A percentile compares a stretch with the other conserved stretches of the same genome.
Conservation (phyloP, 352 stramenopile genomes). For the Globisporangium radiosum region DNA sequence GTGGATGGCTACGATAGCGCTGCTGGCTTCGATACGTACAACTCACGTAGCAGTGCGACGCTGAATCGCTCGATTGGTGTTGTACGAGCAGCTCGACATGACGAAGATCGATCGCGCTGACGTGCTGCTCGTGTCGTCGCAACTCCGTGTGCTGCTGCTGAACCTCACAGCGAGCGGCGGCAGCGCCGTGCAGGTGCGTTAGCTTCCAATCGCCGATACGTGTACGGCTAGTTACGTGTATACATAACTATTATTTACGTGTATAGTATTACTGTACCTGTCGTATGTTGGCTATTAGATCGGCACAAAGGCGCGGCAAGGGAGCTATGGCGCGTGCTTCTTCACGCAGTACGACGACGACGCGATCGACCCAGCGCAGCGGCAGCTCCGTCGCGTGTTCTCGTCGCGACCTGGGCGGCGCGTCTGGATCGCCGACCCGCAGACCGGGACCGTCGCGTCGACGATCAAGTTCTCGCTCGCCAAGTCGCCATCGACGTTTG, state of each 20-base stretch:
- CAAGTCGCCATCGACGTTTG: slow-evolving; percentile 57
- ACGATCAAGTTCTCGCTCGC: slow-evolving; percentile 80
- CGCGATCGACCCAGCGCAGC: slow-evolving; percentile 50
- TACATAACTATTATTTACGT: neutral
- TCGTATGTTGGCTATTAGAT: slow-evolving; percentile 28
- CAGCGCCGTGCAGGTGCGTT: slow-evolving; percentile 50
- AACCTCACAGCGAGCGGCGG: slow-evolving; percentile 65
- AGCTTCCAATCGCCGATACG: neutral
- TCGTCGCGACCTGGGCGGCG: slow-evolving; percentile 72
- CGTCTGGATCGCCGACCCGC: slow-evolving; percentile 75
- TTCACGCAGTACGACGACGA: slow-evolving; percentile 56
- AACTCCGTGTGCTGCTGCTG: slow-evolving; percentile 69
- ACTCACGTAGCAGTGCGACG: no score
- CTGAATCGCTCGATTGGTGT: no score
- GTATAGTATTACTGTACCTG: neutral
- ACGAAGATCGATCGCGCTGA: slow-evolving; percentile 41
- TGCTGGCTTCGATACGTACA: no score
- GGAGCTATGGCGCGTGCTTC: slow-evolving; percentile 79
- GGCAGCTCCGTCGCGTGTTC: slow-evolving; percentile 68
- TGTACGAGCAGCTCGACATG: slow-evolving; percentile 48
- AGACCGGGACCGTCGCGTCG: slow-evolving; percentile 70
- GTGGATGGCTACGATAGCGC: no score
- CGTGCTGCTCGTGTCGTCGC: slow-evolving; percentile 80
- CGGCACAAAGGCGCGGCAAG: slow-evolving; percentile 75
- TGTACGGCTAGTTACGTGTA: no score